Evolutionary conservation across 495 filamentous ascomycete species (phyloP).

Genomic region (Oidiodendron maius): DNA sequence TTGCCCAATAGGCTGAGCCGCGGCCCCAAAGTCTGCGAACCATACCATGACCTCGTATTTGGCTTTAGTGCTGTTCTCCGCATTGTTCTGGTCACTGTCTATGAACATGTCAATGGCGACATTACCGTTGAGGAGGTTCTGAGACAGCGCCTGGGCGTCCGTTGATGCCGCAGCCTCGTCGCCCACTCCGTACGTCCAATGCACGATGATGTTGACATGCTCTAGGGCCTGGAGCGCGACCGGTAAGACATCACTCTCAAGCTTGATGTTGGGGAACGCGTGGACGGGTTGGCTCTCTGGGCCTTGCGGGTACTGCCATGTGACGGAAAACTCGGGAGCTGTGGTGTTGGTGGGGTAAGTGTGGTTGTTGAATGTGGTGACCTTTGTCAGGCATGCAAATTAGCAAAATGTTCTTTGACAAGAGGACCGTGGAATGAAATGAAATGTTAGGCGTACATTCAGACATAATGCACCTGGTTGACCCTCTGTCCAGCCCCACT

Average conservation of each 20-base stretch:
- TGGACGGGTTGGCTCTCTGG: constrained; percentile 24
- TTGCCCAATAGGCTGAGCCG: constrained; percentile 28
- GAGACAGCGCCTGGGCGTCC: constrained; percentile 8
- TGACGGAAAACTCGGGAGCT: constrained; percentile 31
- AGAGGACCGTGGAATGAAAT: no score
- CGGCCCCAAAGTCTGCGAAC: constrained; percentile 29
- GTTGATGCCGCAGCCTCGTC: constrained; percentile 19
- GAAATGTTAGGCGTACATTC: no score
- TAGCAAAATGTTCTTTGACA: no score
- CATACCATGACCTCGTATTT: constrained; percentile 42
- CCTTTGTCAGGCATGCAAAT: no score
- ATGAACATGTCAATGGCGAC: constrained; percentile 43
- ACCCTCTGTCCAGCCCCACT: no score
- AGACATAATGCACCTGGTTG: no score
- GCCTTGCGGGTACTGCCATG: constrained; percentile 29
- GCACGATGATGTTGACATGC: constrained; percentile 18
- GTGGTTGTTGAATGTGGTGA: constrained; percentile 30
- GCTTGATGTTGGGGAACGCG: constrained; percentile 32
- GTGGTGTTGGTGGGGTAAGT: constrained; percentile 27
- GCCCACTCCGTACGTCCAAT: constrained; percentile 35
- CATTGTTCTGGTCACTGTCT: constrained; percentile 24
- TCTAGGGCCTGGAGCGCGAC: not conserved
- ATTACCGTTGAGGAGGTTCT: constrained; percentile 27
- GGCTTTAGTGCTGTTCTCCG: constrained; percentile 26
- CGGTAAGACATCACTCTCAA: constrained; percentile 12